Evolutionary conservation across 768 basidiomycete species (phyloP), one percentile per base, ranked within the genome.

Genomic region (Amanita subjunquillea): DNA sequence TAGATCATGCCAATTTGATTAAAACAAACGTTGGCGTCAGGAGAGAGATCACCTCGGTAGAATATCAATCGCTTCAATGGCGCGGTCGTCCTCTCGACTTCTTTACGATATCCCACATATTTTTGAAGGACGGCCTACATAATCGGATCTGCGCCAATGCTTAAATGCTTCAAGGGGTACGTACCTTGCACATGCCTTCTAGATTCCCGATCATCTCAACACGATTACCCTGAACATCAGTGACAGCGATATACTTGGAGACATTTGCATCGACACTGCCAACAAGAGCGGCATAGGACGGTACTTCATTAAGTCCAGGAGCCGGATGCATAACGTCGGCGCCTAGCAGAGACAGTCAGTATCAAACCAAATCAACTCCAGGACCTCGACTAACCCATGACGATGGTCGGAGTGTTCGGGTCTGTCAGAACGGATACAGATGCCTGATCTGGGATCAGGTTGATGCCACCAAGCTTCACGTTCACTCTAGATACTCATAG

Each of bases 401-500:
- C 78, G 13, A 91, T 79, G 0, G 88, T 87, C 0, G 87, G 87
- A 55, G 82, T 78, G 34, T 73, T 69, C 0, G 80, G 77, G 59
- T 91, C 86, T 0, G 76, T 76, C 0, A 91, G 68, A 3, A 75
- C 69, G 0, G 74, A 66, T 0, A 79, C 81, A 0, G 79, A 79
- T 2, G 70, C 66, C 0, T 81, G 73, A 27, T 87, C 82, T 0
- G 87, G 85, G 22, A 91, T 73, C 0, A 77, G 73, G 58, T 92
- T 91, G 62, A 91, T 82, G 0, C 90, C 90, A 4, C 88, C 89
- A 0, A 91, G 74, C 63, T 91, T 91, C 3, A 85, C 87, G 53
- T 91, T 91, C 53, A 91, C 73, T 62, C 88, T 91, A 51, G 15
- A 25, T 20, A 6, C 15, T 20, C 4, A 37, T 40, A 17, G 38